Evolutionary conservation across 2,329 filamentous ascomycete species (phyloP), one percentile per base, ranked within the genome.

Genomic region (Neospermospora avenae): DNA sequence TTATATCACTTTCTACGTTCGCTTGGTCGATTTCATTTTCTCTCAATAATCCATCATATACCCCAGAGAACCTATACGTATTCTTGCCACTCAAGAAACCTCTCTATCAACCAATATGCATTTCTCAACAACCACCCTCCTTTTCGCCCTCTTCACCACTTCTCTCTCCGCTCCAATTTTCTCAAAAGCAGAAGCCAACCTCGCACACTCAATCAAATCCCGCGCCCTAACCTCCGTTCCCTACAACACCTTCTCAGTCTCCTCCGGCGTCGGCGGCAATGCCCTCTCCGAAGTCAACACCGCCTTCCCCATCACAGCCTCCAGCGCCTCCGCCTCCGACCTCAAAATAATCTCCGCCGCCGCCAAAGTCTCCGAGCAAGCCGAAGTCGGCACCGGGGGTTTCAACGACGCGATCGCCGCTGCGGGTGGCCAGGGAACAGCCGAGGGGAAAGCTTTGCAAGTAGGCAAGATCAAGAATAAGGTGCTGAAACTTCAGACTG

Each of bases 381-480:
- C 82, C n/a, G 83, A 85, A 72, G 77, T 73, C 1, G 73, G 77
- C 8, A 74, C 74, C 0, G 68, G 65, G 8, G 77, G 77, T 37
- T 85, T 84, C 75, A 83, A 85, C 72, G 76, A 80, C 16, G 78
- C 81, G 41, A 80, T 82, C 61, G 75, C 72, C 13, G 77, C 76
- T 3, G 80, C 81, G 1, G 61, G 58, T 14, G 61, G 61, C 8
- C 75, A 59, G 6, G 44, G 24, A 4, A 74, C 72, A 20, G 69
- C 74, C 13, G 72, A 74, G 2, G 77, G 74, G 0, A 77, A 74
- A 41, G 78, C 80, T 11, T 74, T 84, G 16, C 74, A 81, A 73
- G 76, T 76, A 54, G 81, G 82, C 67, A 84, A 84, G 74, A 84
- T 78, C 68, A 83, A 84, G 77, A 84, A 84, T 75, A 84, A 84